A percentile compares a stretch with the other conserved stretches of the same genome.
phyloP scores from a whole-genome alignment of 257 asterid genomes.

The Solanum pinnatisectum region DNA sequence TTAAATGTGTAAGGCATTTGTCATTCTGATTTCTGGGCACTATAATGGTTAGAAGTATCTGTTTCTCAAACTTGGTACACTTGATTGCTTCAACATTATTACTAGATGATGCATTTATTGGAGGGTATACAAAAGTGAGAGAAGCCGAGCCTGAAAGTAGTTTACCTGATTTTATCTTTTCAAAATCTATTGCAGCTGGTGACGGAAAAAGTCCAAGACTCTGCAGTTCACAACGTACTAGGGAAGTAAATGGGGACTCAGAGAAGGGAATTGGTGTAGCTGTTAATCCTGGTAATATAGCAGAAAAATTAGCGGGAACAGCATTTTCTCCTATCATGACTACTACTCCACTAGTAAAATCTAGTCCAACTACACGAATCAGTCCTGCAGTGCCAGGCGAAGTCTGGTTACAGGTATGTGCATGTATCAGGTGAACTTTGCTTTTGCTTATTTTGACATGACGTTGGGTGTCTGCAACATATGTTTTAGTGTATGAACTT shows the following conservation, averaged over 20 bases:
- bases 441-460: not conserved
- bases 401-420: constrained; percentile 54
- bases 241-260: constrained; percentile 28
- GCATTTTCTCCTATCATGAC: constrained; percentile 18
- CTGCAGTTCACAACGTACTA: constrained; percentile 18
- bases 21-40: not conserved
- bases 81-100: not conserved
- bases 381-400: constrained; percentile 26
- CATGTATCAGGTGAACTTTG: not conserved
- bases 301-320: constrained; percentile 20
- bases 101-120: not conserved
- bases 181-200: not conserved
- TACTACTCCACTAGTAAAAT: constrained; percentile 20
- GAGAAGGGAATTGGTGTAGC: constrained; percentile 23
- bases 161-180: not conserved
- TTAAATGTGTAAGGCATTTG: not conserved
- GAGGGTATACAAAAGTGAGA: not conserved
- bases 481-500: not conserved
- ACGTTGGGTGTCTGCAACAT: not conserved
- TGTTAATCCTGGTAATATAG: constrained; percentile 15
- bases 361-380: constrained; percentile 32
- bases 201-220: not conserved
- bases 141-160: not conserved
- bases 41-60: not conserved
- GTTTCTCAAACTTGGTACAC: not conserved